Conservation (phyloP, 2,329 filamentous ascomycete species). For the Daldinia sp. region DNA sequence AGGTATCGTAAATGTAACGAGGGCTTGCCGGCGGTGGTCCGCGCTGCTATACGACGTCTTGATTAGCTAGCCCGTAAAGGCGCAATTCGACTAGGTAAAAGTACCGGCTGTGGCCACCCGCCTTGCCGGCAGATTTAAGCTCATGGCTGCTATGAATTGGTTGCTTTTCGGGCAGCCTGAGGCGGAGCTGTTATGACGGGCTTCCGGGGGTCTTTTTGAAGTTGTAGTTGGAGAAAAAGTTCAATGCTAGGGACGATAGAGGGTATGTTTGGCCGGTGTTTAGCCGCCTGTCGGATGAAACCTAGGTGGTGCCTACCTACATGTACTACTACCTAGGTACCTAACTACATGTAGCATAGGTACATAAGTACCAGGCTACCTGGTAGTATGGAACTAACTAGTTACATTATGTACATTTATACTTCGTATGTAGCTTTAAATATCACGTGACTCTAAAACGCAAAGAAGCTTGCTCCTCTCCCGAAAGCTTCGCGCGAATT, state of each 20-base stretch:
- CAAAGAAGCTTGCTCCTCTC: not conserved
- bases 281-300: not conserved
- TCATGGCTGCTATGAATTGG: conserved; percentile 60
- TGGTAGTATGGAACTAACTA: too few relatives aligned
- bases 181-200: conserved; percentile 10
- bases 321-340: not conserved
- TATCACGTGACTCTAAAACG: conserved; percentile 24
- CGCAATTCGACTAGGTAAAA: conserved; percentile 39
- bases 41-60: conserved; percentile 25
- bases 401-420: not conserved
- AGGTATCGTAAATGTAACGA: conserved; percentile 41
- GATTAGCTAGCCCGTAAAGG: conserved; percentile 17
- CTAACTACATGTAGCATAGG: too few relatives aligned
- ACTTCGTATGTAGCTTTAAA: not conserved
- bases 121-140: conserved; percentile 68
- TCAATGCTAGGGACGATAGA: not conserved
- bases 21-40: conserved; percentile 37
- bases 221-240: conserved; percentile 6
- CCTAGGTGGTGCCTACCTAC: too few relatives aligned
- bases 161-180: conserved; percentile 15
- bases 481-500: conserved; percentile 29
- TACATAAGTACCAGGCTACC: not conserved
- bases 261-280: not conserved
- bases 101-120: conserved; percentile 68
- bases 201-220: conserved; percentile 9